phyloP scores from a whole-genome alignment of 1,284 basidiomycete species.

The Irpex lacteus region DNA sequence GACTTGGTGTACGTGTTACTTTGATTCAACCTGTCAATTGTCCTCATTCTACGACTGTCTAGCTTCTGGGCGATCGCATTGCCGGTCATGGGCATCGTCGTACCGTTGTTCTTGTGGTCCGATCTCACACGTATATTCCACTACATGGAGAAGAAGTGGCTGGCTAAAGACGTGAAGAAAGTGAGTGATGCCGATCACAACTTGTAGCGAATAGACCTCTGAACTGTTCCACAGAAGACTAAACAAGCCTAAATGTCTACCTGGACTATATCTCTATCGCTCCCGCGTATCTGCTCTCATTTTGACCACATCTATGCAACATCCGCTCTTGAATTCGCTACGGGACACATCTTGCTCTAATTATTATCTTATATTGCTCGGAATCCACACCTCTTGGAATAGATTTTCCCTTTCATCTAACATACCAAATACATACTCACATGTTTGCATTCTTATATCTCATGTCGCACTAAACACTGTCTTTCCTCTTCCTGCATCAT shows the following conservation, averaged over 20 bases:
- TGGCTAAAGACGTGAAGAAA: slow-evolving; percentile 22
- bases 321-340: background rate
- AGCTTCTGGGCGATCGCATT: slow-evolving; percentile 71
- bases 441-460: background rate
- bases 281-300: background rate
- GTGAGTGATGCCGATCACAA: slow-evolving; percentile 11
- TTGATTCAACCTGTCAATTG: background rate
- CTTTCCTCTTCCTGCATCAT: background rate
- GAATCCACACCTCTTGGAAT: background rate
- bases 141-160: slow-evolving; percentile 35
- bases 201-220: background rate
- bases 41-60: slow-evolving; percentile 5
- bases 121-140: slow-evolving; percentile 48
- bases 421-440: background rate
- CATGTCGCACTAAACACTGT: background rate
- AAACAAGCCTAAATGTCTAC: slow-evolving; percentile 3
- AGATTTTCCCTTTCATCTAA: background rate
- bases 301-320: background rate
- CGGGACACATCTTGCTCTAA: background rate
- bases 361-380: background rate
- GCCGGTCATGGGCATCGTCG: slow-evolving; percentile 56
- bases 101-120: slow-evolving; percentile 50
- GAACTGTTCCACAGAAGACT: slow-evolving; percentile 3
- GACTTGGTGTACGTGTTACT: slow-evolving; percentile 46
- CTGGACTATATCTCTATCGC: background rate